phyloP scores from a whole-genome alignment of 208 protist genomes.

The Wallacemonas sp. region DNA sequence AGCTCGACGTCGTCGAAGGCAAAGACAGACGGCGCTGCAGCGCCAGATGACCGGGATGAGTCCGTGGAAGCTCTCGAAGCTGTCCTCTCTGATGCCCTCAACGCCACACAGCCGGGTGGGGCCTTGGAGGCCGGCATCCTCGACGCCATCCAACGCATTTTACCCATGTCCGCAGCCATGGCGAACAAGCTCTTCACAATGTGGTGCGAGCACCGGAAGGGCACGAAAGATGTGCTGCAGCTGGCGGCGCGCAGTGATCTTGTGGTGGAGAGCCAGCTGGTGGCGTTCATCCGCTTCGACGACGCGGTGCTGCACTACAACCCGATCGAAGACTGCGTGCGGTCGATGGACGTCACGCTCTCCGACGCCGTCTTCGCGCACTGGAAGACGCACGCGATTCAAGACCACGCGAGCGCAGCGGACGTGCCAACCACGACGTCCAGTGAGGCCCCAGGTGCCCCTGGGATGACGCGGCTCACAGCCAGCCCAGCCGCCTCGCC shows the following conservation, averaged over 20 bases:
- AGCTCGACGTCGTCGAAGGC: no score
- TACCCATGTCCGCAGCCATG: conserved; percentile 58
- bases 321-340: conserved; percentile 8
- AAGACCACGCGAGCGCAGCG: background rate
- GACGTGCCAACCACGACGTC: background rate
- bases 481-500: background rate
- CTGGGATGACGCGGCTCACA: background rate
- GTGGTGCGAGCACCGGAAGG: conserved; percentile 56
- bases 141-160: conserved; percentile 13
- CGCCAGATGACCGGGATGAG: no score
- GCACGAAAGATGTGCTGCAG: conserved; percentile 52
- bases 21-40: no score
- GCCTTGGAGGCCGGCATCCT: background rate
- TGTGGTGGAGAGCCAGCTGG: conserved; percentile 52
- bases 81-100: background rate
- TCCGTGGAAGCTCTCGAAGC: no score
- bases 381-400: background rate
- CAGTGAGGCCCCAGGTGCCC: background rate
- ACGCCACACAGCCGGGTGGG: background rate
- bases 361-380: conserved; percentile 13
- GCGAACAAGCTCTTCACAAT: conserved; percentile 57
- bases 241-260: conserved; percentile 62
- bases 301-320: conserved; percentile 11
- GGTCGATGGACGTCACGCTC: conserved; percentile 26
- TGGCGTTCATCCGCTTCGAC: conserved; percentile 49